Evolutionary conservation across 768 basidiomycete genomes (phyloP), one percentile per base, ranked within the genome.

Genomic region (Rhodotorula paludigena): DNA sequence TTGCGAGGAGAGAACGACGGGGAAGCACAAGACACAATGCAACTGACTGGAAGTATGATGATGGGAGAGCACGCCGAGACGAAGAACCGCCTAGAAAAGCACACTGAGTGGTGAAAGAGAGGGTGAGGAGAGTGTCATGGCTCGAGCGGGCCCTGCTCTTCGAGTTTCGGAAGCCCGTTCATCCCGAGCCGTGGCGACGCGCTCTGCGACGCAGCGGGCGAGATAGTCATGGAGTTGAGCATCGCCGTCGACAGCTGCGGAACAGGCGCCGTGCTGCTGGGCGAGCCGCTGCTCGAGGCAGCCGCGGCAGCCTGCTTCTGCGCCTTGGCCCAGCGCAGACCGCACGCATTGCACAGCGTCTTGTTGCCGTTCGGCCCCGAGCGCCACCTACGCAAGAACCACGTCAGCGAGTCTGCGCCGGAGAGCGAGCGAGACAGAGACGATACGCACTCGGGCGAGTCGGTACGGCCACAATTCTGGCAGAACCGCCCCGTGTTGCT

Each of bases 281-380:
- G n/a, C 36, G 54, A 39, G 38, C 38, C 20, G 38, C 35, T 35
- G 54, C 36, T 35, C 49, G 49, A 51, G 23, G 25, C n/a, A 16
- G 35, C 5, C 35, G 38, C 14, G 12, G 56, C 25, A 8, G 28
- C 33, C 51, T 54, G 52, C 51, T 63, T 68, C 49, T 57, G 59
- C 67, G 84, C 80, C 80, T 96, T 94, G 36, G 92, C 92, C 89
- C 89, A 93, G 59, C 92, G 84, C 41, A 97, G 80, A 33, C 93
- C 93, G 70, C 93, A 97, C 4, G 93, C 92, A 78, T 97, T 97
- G 81, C 94, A 98, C 12, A 98, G 80, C 23, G 93, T 96, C 80
- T 97, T 98, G 4, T 91, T 89, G 39, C 94, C 94, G 64, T 84
- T 82, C 3, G 93, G 93, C 14, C 93, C 93, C 83, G 93, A 93